A percentile compares a stretch with the other conserved stretches of the same genome.
Conservation (phyloP, 441 rosid species). For the Gossypium schwendimanii region DNA sequence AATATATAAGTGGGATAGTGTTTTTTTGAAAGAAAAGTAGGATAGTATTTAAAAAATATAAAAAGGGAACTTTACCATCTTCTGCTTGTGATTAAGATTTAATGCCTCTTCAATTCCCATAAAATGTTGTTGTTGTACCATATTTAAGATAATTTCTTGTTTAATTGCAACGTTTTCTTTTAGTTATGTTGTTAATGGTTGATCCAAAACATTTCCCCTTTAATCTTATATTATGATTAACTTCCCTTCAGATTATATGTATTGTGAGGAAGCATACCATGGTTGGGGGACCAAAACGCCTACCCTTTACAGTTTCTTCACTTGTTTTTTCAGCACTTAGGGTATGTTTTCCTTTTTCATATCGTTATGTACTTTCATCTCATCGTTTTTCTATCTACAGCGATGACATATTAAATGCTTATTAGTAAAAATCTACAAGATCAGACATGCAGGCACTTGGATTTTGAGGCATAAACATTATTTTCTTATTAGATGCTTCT, state of each 20-base stretch:
- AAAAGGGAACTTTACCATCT: not conserved
- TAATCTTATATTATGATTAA: conserved; percentile 2
- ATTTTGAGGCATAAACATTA: not conserved
- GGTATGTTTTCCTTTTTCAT: not conserved
- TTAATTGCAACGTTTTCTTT: conserved; percentile 9
- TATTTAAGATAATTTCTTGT: not conserved
- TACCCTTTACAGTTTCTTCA: conserved; percentile 29
- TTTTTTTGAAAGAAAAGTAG: not conserved
- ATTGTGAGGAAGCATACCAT: conserved; percentile 51
- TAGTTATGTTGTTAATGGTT: conserved; percentile 6
- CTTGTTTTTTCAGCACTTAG: not conserved
- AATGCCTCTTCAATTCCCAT: not conserved
- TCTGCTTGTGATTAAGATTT: not conserved
- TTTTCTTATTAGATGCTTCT: not conserved
- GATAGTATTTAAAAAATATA: not conserved
- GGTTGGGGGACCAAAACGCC: conserved; percentile 41
- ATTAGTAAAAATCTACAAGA: too few species aligned
- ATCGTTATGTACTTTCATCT: not conserved
- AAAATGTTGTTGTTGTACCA: not conserved
- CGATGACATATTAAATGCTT: too few species aligned
- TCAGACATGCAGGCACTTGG: not conserved
- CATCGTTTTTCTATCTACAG: too few species aligned
- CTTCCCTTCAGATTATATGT: conserved; percentile 43
- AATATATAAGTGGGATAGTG: not conserved
- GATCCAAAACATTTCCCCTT: not conserved